Conservation (phyloP, 805 yeast species). For the Cyberlindnera bimundalis region DNA sequence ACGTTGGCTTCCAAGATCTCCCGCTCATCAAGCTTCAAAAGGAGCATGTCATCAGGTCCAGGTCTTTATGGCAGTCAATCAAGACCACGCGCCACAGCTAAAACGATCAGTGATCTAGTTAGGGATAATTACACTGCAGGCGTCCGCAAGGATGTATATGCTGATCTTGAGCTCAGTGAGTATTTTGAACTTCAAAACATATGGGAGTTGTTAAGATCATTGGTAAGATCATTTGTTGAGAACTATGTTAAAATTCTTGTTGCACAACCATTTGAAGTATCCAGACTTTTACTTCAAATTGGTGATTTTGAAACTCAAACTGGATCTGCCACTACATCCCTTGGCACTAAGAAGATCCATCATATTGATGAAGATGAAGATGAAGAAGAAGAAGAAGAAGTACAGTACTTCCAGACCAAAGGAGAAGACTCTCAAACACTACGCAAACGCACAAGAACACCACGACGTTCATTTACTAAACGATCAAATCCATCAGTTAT, state of each 20-base stretch:
- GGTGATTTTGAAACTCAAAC: constrained; percentile 50
- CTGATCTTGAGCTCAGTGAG: constrained; percentile 62
- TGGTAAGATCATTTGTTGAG: constrained; percentile 58
- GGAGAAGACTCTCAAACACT: constrained; percentile 17
- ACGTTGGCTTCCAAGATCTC: constrained; percentile 39
- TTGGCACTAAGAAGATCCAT: constrained; percentile 5
- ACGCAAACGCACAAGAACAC: constrained; percentile 20
- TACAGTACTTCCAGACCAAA: constrained; percentile 39
- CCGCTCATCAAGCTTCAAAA: constrained; percentile 22
- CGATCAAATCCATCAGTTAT: background rate
- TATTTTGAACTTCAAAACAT: constrained; percentile 59
- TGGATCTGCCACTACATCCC: background rate
- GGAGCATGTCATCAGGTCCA: constrained; percentile 9
- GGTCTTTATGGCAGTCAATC: constrained; percentile 9
- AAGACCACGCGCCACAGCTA: constrained; percentile 9
- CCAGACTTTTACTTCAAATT: constrained; percentile 74
- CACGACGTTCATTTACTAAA: constrained; percentile 5
- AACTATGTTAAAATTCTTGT: constrained; percentile 67
- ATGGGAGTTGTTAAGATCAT: constrained; percentile 51
- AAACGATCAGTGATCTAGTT: constrained; percentile 21
- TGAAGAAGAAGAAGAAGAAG: constrained; percentile 39
- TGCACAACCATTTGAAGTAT: constrained; percentile 87
- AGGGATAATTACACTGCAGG: constrained; percentile 24
- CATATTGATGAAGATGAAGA: constrained; percentile 33
- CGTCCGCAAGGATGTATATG: constrained; percentile 27